Evolutionary conservation across 306 rosid genomes (phyloP), one percentile per base, ranked within the genome.

Genomic region (Bauhinia variegata): DNA sequence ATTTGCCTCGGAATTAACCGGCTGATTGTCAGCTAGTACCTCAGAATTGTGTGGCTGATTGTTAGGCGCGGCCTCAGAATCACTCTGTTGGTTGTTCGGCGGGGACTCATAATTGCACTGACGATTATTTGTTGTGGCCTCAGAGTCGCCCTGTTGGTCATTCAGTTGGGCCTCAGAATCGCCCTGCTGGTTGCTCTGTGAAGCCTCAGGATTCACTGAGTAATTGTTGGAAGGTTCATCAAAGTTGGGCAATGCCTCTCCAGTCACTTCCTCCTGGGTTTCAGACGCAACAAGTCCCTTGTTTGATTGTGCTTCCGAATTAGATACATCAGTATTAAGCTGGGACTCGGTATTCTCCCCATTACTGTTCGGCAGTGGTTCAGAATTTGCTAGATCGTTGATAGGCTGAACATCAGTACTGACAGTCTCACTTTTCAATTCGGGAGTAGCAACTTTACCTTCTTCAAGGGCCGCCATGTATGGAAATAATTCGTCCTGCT

Each of bases 391-490:
- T n/a, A 53, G 28, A 65, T 79, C 48, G 41, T 70, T 65, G 75
- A 46, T 54, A 50, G 75, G 53, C 18, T 18, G 74, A 70, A 53
- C 5, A 76, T 72, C 79, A 31, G 49, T 16, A 28, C 30, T 54
- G 46, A 44, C 65, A 17, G 79, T n/a, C 0, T 42, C 76, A 53
- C 34, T 59, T 71, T 77, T 73, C 64, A 32, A 17, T 28, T 60
- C 65, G 58, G 63, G 58, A 16, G 50, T 48, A 14, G 18, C 70
- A 69, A 71, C 65, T 67, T 63, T 85, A 59, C 72, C 95, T 51
- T 78, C 87, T 59, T 82, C 86, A 12, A 79, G 78, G 4, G 82
- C 53, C 4, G 77, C 67, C 89, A 86, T 77, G 54, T 66, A 75
- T 65, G 67, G 76, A 59, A 60, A 63, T 31, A 60, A 70, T 52